Evolutionary conservation across 2,329 filamentous ascomycete genomes (phyloP).

Genomic region (Penicillium sp.): DNA sequence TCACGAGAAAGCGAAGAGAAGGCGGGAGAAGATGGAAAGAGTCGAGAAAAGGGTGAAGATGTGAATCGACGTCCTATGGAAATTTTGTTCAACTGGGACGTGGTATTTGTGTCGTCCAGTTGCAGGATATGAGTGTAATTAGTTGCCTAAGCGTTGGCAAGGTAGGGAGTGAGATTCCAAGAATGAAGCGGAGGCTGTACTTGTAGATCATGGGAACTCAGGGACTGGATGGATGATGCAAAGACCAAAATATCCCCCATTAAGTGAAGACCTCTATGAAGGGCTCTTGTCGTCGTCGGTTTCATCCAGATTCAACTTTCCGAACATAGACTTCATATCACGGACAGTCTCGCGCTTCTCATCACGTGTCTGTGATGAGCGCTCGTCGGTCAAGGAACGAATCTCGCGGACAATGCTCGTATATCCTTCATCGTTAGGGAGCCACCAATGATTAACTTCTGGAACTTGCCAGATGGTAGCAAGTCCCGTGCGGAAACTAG

Average conservation of each 20-base stretch:
- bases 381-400: conserved; percentile 77
- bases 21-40: neutral
- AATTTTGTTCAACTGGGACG: neutral
- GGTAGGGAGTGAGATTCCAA: neutral
- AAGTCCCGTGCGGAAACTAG: conserved; percentile 71
- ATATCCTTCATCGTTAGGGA: conserved; percentile 76
- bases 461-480: conserved; percentile 71
- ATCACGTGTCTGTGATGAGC: conserved; percentile 58
- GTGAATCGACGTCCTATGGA: neutral
- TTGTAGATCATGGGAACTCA: neutral
- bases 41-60: neutral
- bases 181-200: neutral
- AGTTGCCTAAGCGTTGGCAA: neutral
- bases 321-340: conserved; percentile 73
- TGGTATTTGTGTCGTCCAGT: neutral
- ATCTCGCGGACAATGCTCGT: conserved; percentile 72
- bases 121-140: neutral
- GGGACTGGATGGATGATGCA: neutral
- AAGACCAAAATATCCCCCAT: neutral
- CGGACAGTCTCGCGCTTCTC: conserved; percentile 63
- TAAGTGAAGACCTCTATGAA: conserved; percentile 15
- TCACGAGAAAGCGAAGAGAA: neutral
- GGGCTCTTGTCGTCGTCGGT: conserved; percentile 34
- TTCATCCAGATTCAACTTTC: conserved; percentile 58
- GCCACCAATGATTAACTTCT: conserved; percentile 80